Percentiles rank a stretch among this genome's conserved stretches.
Evolutionary conservation across 164 flowering plant species (phyloP).

Genomic region (Brasenia schreberi): DNA sequence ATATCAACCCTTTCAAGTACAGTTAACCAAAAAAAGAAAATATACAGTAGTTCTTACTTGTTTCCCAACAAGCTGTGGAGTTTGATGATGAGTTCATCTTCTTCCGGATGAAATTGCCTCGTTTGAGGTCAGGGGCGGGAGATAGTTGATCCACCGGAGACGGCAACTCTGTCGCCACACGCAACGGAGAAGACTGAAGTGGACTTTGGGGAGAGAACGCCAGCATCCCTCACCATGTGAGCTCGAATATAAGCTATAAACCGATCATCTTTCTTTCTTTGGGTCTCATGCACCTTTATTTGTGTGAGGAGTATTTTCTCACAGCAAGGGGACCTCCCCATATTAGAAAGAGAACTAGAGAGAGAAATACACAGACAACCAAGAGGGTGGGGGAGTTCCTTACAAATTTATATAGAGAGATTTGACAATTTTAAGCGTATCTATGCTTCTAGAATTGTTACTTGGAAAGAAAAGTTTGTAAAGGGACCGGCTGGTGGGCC

Average conservation of each 20-base stretch:
- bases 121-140: conserved; percentile 94
- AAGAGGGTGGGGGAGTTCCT: not conserved
- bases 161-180: conserved; percentile 90
- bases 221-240: conserved; percentile 59
- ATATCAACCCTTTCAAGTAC: no score
- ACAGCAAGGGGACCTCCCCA: conserved; percentile 99
- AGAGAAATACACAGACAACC: not conserved
- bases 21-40: not conserved
- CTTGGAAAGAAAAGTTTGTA: not conserved
- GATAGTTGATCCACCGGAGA: conserved; percentile 92
- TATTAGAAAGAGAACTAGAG: conserved; percentile 7
- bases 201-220: not conserved
- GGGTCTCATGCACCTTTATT: conserved; percentile 99
- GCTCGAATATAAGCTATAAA: conserved; percentile 75
- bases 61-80: conserved; percentile 92
- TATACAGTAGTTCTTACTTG: conserved; percentile 34
- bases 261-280: conserved; percentile 94
- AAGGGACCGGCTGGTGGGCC: not conserved
- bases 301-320: conserved; percentile 97
- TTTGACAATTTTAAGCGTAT: not conserved
- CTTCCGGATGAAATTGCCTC: conserved; percentile 89
- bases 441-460: not conserved
- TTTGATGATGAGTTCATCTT: conserved; percentile 92
- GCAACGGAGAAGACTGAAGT: conserved; percentile 21
- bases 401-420: not conserved